Evolutionary conservation across 2,329 filamentous ascomycete species (phyloP), one percentile per base, ranked within the genome.

Genomic region (Penicillium sp.): DNA sequence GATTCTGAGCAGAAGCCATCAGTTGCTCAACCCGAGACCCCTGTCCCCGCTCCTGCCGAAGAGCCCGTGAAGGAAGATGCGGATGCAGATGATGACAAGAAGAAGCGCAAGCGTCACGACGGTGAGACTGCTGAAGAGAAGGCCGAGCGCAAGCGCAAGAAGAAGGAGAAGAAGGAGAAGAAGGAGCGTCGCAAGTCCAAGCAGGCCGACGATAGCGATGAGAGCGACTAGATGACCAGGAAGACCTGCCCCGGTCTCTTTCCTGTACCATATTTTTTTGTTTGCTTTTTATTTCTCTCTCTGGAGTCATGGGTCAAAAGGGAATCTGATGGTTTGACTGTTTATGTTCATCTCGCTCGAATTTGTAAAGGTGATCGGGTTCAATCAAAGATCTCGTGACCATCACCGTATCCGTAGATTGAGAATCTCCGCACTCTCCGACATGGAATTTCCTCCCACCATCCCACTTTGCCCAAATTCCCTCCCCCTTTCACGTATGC

Each of bases 161-260:
- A 73, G 63, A 73, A 72, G 60, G 70, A 72, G 51, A 73, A 73
- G 59, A 73, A 74, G 54, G 71, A 73, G 44, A 72, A 70, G 61
- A 71, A 72, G 52, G 75, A 80, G 67, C 80, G 82, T 70, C 87
- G 87, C 75, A 92, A 85, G 73, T 78, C 82, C 56, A 85, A 85
- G 71, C 80, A 88, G 75, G 82, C 85, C 62, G 82, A 83, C 56
- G 82, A 87, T 69, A 82, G 79, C 43, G 62, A 66, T 44, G 67
- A 70, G 51, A 69, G 64, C 57, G 64, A 69, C 43, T 63, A 61
- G 51, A 42, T 46, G 41, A 47, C 42, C 51, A 55, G 54, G 53
- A 55, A 59, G 46, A 45, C 44, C 31, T 32, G 29, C 35, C 34
- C 36, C 35, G 42, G 40, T 47, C 44, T 31, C 22, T 52, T 59